phyloP scores from a whole-genome alignment of 2,329 filamentous ascomycete genomes.

The Diaporthe caulivora region DNA sequence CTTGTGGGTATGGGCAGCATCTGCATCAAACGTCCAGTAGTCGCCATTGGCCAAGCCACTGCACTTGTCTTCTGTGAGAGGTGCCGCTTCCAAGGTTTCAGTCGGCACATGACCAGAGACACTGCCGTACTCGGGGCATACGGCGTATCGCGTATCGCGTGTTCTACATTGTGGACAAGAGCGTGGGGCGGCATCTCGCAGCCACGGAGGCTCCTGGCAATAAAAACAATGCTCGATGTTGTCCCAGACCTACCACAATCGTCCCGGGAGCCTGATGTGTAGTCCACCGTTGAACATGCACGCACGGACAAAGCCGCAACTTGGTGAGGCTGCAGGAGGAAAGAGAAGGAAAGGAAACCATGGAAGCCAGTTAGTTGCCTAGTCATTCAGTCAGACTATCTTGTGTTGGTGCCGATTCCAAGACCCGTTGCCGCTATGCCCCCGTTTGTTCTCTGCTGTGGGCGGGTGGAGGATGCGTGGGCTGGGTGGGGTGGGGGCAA shows the following conservation, averaged over 20 bases:
- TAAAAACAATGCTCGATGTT: background rate
- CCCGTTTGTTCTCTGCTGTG: slow-evolving; percentile 4
- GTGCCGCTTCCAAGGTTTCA: slow-evolving; percentile 5
- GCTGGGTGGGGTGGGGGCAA: background rate
- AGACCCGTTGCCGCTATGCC: slow-evolving; percentile 14
- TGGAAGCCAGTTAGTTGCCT: background rate
- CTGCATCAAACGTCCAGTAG: too few species aligned
- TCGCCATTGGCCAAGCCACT: slow-evolving; percentile 10
- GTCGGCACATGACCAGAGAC: background rate
- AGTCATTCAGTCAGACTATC: background rate
- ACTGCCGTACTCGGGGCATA: background rate
- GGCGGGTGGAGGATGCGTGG: slow-evolving; percentile 3
- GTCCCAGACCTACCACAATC: slow-evolving; percentile 4
- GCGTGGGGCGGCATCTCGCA: background rate
- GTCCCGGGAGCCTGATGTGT: background rate
- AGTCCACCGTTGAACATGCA: slow-evolving; percentile 3
- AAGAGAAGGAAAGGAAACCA: too few species aligned
- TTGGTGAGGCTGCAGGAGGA: slow-evolving; percentile 8
- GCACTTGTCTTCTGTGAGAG: background rate
- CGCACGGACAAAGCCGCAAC: slow-evolving; percentile 8
- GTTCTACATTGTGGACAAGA: background rate
- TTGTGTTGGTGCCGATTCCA: background rate
- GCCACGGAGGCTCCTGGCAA: slow-evolving; percentile 3
- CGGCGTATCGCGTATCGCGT: background rate
- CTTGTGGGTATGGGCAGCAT: slow-evolving; percentile 12